Evolutionary conservation across 345 rosid genomes (phyloP).

Genomic region (Citrus glauca): DNA sequence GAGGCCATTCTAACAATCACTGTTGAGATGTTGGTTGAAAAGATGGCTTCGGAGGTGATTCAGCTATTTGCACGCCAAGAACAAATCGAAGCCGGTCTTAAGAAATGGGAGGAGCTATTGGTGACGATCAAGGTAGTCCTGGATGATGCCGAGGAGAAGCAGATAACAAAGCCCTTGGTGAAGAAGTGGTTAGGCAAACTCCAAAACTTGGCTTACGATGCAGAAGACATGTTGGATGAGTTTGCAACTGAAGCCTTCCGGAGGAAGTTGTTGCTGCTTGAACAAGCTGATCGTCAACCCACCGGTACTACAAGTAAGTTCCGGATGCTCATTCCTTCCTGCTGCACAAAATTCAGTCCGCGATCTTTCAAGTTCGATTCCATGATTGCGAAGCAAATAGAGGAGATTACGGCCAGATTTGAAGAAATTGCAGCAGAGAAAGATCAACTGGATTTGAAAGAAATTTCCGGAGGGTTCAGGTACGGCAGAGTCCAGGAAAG

Average conservation of each 20-base stretch:
- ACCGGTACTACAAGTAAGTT: background rate
- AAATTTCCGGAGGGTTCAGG: background rate
- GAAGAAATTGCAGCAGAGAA: background rate
- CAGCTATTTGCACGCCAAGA: background rate
- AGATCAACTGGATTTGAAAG: background rate
- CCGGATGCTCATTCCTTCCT: background rate
- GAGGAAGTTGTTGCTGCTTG: background rate
- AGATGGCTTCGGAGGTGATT: conserved; percentile 3
- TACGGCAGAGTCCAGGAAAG: background rate
- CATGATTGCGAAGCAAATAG: background rate
- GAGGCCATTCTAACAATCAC: background rate
- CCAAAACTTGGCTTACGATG: conserved; percentile 8
- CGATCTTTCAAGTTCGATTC: background rate
- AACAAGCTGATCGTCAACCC: background rate
- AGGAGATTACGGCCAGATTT: conserved; percentile 7
- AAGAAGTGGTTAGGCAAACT: conserved; percentile 7
- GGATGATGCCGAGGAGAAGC: conserved; percentile 21
- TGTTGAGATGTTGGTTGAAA: background rate
- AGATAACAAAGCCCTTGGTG: background rate
- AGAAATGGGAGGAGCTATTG: conserved; percentile 7
- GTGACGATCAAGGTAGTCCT: background rate
- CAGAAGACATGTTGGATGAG: conserved; percentile 22
- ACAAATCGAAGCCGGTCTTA: background rate
- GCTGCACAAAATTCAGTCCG: background rate
- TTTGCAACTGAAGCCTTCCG: conserved; percentile 4